These are phyloP conservation scores for Saprolegnia diclina DNA, from an alignment of 352 stramenopile genomes.

Conservation along the genomic window DNA sequence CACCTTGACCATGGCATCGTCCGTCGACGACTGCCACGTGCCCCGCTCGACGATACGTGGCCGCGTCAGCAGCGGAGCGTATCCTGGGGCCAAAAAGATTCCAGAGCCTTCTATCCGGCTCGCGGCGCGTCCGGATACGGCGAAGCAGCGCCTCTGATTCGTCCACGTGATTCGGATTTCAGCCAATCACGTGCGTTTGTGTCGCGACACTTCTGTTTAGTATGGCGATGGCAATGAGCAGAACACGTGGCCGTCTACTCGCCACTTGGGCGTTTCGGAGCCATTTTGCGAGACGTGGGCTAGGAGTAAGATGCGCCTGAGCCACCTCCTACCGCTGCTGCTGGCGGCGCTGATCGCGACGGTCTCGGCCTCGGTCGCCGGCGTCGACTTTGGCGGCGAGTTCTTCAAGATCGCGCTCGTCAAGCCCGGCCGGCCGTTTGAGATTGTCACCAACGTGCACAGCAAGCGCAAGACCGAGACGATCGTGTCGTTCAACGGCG, in stretches of 20 bases:
- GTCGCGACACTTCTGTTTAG: not conserved
- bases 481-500: slow-evolving; percentile 86
- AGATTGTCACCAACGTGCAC: slow-evolving; percentile 98
- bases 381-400: slow-evolving; percentile 95
- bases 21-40: not conserved
- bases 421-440: slow-evolving; percentile 92
- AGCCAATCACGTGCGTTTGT: not conserved
- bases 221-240: not conserved
- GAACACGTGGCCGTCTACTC: not conserved
- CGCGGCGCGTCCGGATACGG: not conserved
- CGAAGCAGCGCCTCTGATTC: not conserved
- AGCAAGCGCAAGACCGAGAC: slow-evolving; percentile 98
- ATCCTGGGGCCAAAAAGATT: not conserved
- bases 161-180: not conserved
- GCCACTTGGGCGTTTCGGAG: not conserved
- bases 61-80: not conserved
- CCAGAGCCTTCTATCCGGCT: not conserved
- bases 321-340: not conserved
- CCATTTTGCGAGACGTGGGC: not conserved
- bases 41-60: not conserved
- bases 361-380: slow-evolving; percentile 37
- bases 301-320: not conserved
- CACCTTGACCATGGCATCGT: no score
- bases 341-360: slow-evolving; percentile 11
- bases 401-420: slow-evolving; percentile 81